These are phyloP conservation scores for Aquanectria penicillioides DNA, from an alignment of 2,329 filamentous ascomycete species.

Conservation along the genomic window DNA sequence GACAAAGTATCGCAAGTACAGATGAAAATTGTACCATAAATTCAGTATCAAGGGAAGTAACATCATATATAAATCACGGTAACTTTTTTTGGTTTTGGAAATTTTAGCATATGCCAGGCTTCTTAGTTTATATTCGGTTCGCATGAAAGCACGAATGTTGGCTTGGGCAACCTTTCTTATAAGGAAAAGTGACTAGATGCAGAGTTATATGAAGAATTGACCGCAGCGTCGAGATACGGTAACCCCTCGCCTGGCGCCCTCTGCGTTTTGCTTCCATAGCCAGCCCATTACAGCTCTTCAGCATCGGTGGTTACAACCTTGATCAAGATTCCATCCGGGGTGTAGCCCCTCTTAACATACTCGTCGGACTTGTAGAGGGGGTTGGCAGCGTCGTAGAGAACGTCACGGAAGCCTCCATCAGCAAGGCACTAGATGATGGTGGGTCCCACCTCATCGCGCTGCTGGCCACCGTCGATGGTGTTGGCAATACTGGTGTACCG, in stretches of 20 bases:
- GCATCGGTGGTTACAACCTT: constrained; percentile 42
- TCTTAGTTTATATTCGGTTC: too few species aligned
- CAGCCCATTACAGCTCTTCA: too few species aligned
- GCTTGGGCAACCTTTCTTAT: too few species aligned
- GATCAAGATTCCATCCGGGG: constrained; percentile 39
- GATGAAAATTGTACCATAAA: not conserved
- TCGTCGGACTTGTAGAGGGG: constrained; percentile 25
- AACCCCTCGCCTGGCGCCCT: too few species aligned
- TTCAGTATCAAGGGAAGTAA: not conserved
- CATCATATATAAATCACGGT: too few species aligned
- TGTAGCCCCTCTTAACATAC: constrained; percentile 34
- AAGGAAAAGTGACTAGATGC: too few species aligned
- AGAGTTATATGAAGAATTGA: too few species aligned
- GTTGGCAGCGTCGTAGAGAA: constrained; percentile 26
- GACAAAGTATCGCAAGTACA: not conserved
- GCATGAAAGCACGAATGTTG: too few species aligned
- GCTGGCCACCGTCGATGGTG: constrained; percentile 39
- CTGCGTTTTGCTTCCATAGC: too few species aligned
- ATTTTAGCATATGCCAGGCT: too few species aligned
- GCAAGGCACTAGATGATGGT: constrained; percentile 32
- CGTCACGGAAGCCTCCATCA: constrained; percentile 36
- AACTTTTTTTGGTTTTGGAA: too few species aligned
- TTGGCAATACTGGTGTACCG: constrained; percentile 40
- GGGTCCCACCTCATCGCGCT: constrained; percentile 14
- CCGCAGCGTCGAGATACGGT: too few species aligned